phyloP scores from a whole-genome alignment of 1,139 yeast species.

The Geotrichum europaeum region DNA sequence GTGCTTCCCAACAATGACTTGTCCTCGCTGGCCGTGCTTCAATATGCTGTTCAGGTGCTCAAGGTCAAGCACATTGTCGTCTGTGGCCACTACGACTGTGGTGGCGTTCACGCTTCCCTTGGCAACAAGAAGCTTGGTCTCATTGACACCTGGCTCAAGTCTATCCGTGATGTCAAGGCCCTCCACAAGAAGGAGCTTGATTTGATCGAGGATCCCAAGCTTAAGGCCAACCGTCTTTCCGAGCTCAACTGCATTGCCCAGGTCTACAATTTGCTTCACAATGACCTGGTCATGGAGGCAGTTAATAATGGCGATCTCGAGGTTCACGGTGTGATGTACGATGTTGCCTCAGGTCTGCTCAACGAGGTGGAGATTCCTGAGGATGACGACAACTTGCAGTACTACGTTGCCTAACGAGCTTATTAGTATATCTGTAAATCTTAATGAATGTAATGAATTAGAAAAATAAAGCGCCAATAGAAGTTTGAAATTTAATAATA shows the following conservation, averaged over 20 bases:
- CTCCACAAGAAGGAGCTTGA: slow-evolving; percentile 41
- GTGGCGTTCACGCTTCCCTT: slow-evolving; percentile 87
- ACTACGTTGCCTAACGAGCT: not conserved
- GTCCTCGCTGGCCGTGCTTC: slow-evolving; percentile 74
- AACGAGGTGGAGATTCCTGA: slow-evolving; percentile 33
- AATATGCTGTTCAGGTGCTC: slow-evolving; percentile 82
- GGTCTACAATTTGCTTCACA: slow-evolving; percentile 51
- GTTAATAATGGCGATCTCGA: slow-evolving; percentile 62
- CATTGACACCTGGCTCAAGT: slow-evolving; percentile 70
- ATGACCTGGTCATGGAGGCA: slow-evolving; percentile 71
- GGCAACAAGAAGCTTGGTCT: slow-evolving; percentile 62
- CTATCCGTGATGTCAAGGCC: slow-evolving; percentile 64
- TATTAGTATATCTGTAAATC: not conserved
- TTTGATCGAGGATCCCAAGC: slow-evolving; percentile 38
- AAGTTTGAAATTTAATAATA: not conserved
- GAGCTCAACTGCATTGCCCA: slow-evolving; percentile 72
- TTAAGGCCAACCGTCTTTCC: slow-evolving; percentile 58
- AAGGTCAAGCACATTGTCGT: slow-evolving; percentile 79
- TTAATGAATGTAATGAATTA: not conserved
- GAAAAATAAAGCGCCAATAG: not conserved
- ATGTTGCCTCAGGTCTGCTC: slow-evolving; percentile 72
- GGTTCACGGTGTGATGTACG: slow-evolving; percentile 84
- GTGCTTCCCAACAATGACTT: slow-evolving; percentile 66
- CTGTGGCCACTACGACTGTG: slow-evolving; percentile 97
- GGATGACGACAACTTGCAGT: not conserved